Base-by-base conservation (phyloP, 2,329 filamentous ascomycete genomes). In the Colletotrichum lindemuthianum region DNA sequence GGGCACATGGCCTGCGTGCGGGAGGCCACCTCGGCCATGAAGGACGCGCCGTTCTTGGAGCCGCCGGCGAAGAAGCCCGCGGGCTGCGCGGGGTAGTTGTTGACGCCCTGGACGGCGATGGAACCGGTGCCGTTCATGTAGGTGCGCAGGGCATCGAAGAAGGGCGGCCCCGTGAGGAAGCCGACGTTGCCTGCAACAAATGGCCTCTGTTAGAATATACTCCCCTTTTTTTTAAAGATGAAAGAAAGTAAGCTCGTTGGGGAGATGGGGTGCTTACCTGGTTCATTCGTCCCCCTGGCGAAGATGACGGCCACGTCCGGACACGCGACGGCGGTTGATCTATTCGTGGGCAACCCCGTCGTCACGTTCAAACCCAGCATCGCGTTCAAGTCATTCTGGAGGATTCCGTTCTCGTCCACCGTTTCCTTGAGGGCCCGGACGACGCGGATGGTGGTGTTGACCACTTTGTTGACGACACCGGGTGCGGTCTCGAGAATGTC, bases 21-120 rank as follows among this genome's bases (percentile, higher is more conserved):
- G n/a, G 49, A 67, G 34, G 72, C 67, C 24, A 70, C 58, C 12
- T 75, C 69, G 44, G 79, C 78, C 73, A 80, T 79, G 60, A 70
- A 43, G 39, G 56, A 48, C 3, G 65, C 57, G 34, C 65, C 65
- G 8, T 48, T 53, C 8, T 36, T 39, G n/a, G 61, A 60, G 11
- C 65, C 65, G 41, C 59, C 60, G 9, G 52, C 56, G 40, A 47
- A 56, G 16, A 59, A 63, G n/a, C 52, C 55, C 8, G 64, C 48
- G 8, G 52, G 41, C 8, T 51, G 13, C n/a, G 63, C 53, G 4
- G 55, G 49, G 24, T 63, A 59, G 55, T 75, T 73, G 32, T 68
- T 65, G 16, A 75, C 67, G 10, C 74, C 74, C 37, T 73, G 68
- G 8, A 74, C 68, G 32, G 66, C 69, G 8, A 75, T 45, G 16